Base-by-base conservation (phyloP, 371 early-diverging fungal genomes). In the Mortierella sp. region DNA sequence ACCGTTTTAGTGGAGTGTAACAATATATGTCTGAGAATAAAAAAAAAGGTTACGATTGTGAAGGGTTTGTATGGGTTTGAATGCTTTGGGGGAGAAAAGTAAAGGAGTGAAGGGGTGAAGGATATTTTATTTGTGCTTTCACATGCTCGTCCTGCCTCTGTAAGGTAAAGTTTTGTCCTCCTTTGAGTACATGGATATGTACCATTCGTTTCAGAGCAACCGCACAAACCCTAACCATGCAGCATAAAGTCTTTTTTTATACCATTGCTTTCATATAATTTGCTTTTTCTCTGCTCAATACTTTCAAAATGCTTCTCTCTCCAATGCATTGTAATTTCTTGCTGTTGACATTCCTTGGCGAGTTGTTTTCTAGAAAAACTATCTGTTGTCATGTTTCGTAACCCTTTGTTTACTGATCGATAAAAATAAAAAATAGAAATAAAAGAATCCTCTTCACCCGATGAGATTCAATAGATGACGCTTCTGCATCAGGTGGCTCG, bases 111-210 rank as follows among this genome's bases (percentile, higher is more conserved):
- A 13, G 23, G 23, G 23, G 7, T 6, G 47, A 23, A 51, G 17
- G 26, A 51, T 23, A 23, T 23, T 7, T 51, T n/a, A n/a, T 23
- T 51, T 43, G 5, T 7, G 43, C 22, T 55, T 42, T 42, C 66
- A 57, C 66, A 66, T 66, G 58, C 45, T 22, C 57, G 5, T 42
- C 42, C 12, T 17, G 29, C 59, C 59, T 56, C 31, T 56, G 31
- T 43, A 43, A 43, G 43, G 43, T 43, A 43, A 43, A 43, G 43
- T 43, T 43, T 43, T 43, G 43, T 13, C 13, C 13, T 51, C 51
- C 51, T 23, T 23, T 51, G 51, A 51, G 51, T 23, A 37, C 42
- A 19, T 43, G 43, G 13, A 40, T 13, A 9, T 40, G 51, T 2
- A 51, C 51, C n/a, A 51, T 23, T 51, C 26, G 7, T 51, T n/a